Evolutionary conservation across 1,284 basidiomycete genomes (phyloP).

Genomic region (Ganoderma lingzhi): DNA sequence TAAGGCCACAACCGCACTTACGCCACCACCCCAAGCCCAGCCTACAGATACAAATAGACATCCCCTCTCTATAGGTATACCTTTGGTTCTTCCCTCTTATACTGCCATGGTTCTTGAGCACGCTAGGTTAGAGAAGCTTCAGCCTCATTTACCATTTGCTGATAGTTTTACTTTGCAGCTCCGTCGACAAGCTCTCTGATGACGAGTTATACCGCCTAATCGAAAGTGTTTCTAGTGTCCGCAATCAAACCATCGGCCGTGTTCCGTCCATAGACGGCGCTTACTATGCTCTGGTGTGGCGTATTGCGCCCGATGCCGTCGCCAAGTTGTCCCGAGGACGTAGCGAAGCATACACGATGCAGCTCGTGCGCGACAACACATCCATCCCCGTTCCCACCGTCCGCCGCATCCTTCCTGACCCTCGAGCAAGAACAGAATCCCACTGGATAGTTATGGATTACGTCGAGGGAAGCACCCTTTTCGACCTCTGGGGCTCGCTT

Average conservation of each 20-base stretch:
- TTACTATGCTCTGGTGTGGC: not conserved
- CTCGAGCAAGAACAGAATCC: not conserved
- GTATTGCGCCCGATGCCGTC: not conserved
- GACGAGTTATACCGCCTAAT: not conserved
- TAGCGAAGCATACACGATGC: conserved; percentile 2
- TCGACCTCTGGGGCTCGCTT: not conserved
- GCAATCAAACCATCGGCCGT: not conserved
- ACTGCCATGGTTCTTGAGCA: too few relatives aligned
- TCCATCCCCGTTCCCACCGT: conserved; percentile 2
- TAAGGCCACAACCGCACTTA: too few relatives aligned
- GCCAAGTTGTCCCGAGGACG: not conserved
- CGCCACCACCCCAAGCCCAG: too few relatives aligned
- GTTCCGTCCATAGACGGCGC: not conserved
- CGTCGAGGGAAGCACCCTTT: not conserved
- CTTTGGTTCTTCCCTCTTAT: too few relatives aligned
- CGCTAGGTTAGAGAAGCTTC: too few relatives aligned
- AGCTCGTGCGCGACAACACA: conserved; percentile 2
- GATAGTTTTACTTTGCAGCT: not conserved
- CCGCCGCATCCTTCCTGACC: not conserved
- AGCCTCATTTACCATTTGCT: too few relatives aligned
- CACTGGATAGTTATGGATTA: conserved; percentile 1
- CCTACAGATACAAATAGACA: too few relatives aligned
- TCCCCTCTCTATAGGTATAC: too few relatives aligned
- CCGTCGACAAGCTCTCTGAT: conserved; percentile 1
- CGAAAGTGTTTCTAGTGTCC: not conserved